These are phyloP conservation scores for Xylaria intraflava DNA, from an alignment of 495 filamentous ascomycete genomes.

Conservation along the genomic window DNA sequence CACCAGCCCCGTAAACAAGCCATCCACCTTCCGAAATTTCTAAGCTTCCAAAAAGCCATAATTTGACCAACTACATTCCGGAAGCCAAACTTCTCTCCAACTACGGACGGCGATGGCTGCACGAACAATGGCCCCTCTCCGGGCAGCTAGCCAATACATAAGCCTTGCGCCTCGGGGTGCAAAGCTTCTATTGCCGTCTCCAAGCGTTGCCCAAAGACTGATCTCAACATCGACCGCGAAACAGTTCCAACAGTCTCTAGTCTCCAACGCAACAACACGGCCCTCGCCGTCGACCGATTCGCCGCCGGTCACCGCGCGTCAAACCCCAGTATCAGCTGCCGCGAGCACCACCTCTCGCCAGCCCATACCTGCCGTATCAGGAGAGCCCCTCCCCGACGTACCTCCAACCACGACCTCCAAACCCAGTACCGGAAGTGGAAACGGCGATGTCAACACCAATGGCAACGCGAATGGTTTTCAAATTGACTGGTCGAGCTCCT, in stretches of 20 bases:
- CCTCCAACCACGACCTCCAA: neutral
- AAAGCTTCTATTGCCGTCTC: neutral
- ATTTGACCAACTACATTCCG: neutral
- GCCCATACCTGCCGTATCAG: conserved; percentile 17
- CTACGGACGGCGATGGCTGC: neutral
- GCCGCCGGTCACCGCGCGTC: neutral
- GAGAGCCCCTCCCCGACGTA: conserved; percentile 9
- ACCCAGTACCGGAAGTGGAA: neutral
- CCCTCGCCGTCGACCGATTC: neutral
- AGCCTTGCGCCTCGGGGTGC: neutral
- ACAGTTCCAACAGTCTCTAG: neutral
- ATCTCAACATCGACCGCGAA: conserved; percentile 14
- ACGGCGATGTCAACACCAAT: neutral
- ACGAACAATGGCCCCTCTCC: conserved; percentile 4
- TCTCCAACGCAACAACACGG: neutral
- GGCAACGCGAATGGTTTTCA: conserved; percentile 14
- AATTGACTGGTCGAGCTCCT: conserved; percentile 91
- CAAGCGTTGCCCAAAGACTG: conserved; percentile 8
- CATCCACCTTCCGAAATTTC: too few species aligned
- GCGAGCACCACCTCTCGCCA: conserved; percentile 3
- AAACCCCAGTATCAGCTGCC: neutral
- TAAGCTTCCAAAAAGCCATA: too few species aligned
- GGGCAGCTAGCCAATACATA: neutral
- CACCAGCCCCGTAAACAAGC: too few species aligned
- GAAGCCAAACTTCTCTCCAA: neutral